Conservation (phyloP, 75 land plant species). For the Cunninghamia lanceolata region DNA sequence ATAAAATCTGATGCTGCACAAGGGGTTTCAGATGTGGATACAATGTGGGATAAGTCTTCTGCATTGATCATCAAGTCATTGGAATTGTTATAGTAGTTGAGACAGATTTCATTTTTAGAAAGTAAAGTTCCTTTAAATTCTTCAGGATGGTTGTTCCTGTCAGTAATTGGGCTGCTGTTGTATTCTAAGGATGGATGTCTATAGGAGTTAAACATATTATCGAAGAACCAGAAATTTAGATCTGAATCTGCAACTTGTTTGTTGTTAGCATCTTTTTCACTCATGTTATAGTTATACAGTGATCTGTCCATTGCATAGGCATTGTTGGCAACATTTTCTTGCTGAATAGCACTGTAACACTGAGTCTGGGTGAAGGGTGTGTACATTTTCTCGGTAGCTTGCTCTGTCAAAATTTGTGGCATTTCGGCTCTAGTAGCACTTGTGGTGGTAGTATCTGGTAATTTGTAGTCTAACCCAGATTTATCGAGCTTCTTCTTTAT, state of each 20-base stretch:
- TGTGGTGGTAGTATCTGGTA: not conserved
- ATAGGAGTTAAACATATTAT: not conserved
- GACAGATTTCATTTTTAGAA: not conserved
- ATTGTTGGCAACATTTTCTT: not conserved
- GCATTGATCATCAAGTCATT: not conserved
- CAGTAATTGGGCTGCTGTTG: not conserved
- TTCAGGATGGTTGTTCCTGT: not conserved
- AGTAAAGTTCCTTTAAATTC: not conserved
- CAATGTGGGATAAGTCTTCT: not conserved
- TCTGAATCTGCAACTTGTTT: not conserved
- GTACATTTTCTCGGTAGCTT: not conserved
- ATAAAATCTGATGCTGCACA: not conserved
- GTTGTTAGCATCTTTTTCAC: not conserved
- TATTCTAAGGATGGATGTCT: not conserved
- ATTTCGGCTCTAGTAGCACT: not conserved
- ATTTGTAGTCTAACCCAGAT: not conserved
- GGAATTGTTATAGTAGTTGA: not conserved
- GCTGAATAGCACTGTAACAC: not conserved
- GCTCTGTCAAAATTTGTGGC: not conserved
- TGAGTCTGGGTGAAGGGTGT: not conserved
- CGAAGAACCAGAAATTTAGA: not conserved
- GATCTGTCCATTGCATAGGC: not conserved
- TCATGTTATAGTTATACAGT: not conserved
- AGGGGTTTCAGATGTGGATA: conserved; percentile 1
- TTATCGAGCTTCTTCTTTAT: conserved; percentile 8